Evolutionary conservation across 2,329 filamentous ascomycete genomes (phyloP), one percentile per base, ranked within the genome.

Genomic region (Fusarium falciforme): DNA sequence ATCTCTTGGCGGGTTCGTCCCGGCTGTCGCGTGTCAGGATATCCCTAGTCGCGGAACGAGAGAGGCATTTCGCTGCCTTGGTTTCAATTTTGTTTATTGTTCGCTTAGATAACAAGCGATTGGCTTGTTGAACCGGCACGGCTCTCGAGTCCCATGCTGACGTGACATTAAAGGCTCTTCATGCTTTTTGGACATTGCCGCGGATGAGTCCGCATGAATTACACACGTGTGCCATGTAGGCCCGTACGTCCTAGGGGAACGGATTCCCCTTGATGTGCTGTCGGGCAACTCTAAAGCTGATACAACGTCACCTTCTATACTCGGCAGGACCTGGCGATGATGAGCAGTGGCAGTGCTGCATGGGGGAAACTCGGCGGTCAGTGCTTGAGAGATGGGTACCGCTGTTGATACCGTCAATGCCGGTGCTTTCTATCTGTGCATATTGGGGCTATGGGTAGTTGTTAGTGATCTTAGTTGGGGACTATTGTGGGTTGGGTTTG

Each of bases 1-100:
- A 66, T 55, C 60, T 57, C 60, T 61, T 72, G 64, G 54, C 54
- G 38, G 57, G 58, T 49, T 55, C 38, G 16, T n/a, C 31, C 52
- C 38, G 57, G 61, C 25, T 57, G 40, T 65, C 64, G 40, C 35
- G 44, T 58, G 47, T 67, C 65, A 69, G 20, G 25, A 55, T 35
- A 16, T n/a, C 44, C 27, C 59, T 55, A 31, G 17, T 29, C 27
- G 25, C 25, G 20, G 17, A 10, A 10, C 20, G 14, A 22, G 20
- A 42, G 52, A 33, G 12, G 52, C 22, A 27, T 62, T 22, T 31
- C 40, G 20, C 40, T 40, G 12, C 58, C 44, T 52, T 35, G 58
- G 49, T 58, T 57, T 44, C 36, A 55, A 54, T 54, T 29, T 61
- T 31, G 20, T 54, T 62, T 35, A 20, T 35, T 25, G 44, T n/a